Evolutionary conservation across 2,329 filamentous ascomycete species (phyloP), one percentile per base, ranked within the genome.

Genomic region (Ceratocystis lukuohia): DNA sequence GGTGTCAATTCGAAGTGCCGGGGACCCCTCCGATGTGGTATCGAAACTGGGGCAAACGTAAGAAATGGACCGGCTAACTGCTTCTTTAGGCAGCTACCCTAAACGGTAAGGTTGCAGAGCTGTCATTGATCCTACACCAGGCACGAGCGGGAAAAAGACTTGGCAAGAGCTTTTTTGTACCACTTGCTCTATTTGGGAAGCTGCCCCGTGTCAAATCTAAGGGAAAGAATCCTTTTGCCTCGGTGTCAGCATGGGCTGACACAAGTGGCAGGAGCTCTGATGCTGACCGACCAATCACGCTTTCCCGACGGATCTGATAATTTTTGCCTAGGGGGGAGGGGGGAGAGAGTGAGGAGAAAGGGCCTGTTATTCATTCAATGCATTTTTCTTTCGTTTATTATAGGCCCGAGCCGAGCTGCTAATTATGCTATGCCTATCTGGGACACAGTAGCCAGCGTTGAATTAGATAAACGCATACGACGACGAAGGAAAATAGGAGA

Each of bases 51-150:
- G 10, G 10, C 37, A 41, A 17, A 17, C 1, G 56, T 8, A 59
- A 30, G 12, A 3, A 8, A 59, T 33, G 28, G 56, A 37, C 15
- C 28, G 12, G 8, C 37, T 41, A 59, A 17, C 56, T 59, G 56
- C 56, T 28, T n/a, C 2, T n/a, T 37, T 37, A 30, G 56, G 56
- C n/a, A 59, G 56, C 2, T 59, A n/a, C 48, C 56, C 56, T 28
- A 37, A 59, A n/a, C 8, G 17, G 56, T 17, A n/a, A 59, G 17
- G 1, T 59, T 5, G 2, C 28, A 37, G 28, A 59, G 28, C 28
- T 59, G 56, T 59, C 56, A 59, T 17, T 59, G 28, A 59, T 59
- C 56, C 56, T 59, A 37, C 56, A 59, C 56, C 17, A 8, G 28
- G 56, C 33, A 17, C 17, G 7, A 37, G 56, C 33, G 56, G 12